Base-by-base conservation (phyloP, 1,139 yeast genomes). In the Wickerhamiella infanticola region DNA sequence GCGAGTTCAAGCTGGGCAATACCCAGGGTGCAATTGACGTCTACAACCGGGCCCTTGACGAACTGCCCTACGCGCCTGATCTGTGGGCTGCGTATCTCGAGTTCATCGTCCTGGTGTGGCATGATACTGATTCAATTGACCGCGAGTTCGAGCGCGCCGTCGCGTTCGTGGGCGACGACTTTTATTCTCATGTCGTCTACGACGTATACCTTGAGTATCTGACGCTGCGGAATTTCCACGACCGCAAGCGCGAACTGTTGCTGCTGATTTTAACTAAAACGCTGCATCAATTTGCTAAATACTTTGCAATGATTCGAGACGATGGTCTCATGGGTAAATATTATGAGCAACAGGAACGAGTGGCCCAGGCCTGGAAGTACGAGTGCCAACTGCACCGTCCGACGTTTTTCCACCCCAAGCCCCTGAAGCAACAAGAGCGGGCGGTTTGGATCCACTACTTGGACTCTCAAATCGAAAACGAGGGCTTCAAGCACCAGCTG, bases 141-240 rank as follows among this genome's bases (percentile, higher is more conserved):
- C 55, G 54, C n/a, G 56, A 72, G 18, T 84, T 82, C 56, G 84
- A 79, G 55, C 55, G 57, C 3, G 95, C 90, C 0, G 74, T 86
- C 45, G 48, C 50, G 3, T 63, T 62, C 39, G 72, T 88, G 36
- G 97, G 98, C 0, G 58, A 62, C 45, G 94, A 88, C 62, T 90
- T 77, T 55, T 73, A 78, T 55, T 64, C 82, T 13, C 82, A 76
- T 55, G 79, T 79, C 46, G 79, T 88, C 55, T 90, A 94, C 77
- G 79, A 76, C 51, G 58, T 74, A 40, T 88, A 83, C 57, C 58
- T 88, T 38, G 68, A 73, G 6, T 78, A 40, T 25, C 26, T 78
- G 68, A 64, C 70, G 58, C 56, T 67, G 61, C 55, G 73, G 53
- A 53, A 67, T 55, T 59, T 62, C 50, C 26, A 6, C n/a, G 36